Evolutionary conservation across 2,329 filamentous ascomycete genomes (phyloP), one percentile per base, ranked within the genome.

Genomic region (Penicillium italicum): DNA sequence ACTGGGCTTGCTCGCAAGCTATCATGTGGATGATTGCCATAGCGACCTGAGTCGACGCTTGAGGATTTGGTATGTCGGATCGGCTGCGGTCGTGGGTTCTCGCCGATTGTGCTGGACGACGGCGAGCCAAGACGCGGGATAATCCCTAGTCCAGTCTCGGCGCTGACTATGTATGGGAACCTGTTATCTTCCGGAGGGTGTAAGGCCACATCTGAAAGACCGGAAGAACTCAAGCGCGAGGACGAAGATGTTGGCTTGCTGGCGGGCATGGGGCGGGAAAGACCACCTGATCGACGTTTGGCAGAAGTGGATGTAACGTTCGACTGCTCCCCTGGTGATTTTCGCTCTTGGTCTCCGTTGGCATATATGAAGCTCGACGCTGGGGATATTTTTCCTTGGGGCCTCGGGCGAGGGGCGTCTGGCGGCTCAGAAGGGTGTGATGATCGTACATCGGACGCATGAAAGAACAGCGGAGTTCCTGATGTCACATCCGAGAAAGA

Each of bases 391-490:
- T 70, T 72, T 28, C 48, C 59, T 33, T 61, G 62, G 20, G 61
- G 53, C 45, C 65, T 66, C 20, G 66, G 62, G 37, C 68, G 67
- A 54, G 58, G 38, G 28, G 45, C 50, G 33, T 73, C 72, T 28
- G 44, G 22, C 26, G 60, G 43, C 24, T 76, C 72, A 4, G 70
- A 69, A n/a, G 75, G 76, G 31, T 75, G 74, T 28, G 76, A 62
- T 22, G 78, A 74, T 64, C 83, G 86, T 37, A 82, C 88, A 64
- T 96, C 90, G 70, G 86, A 90, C 28, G 92, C 94, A 71, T 95
- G 92, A 72, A 99, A 97, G 80, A 97, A 97, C 76, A 91, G 93
- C 50, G 87, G 75, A 20, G 72, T 66, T 5, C 66, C 69, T 16
- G 70, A 61, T 6, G 70, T 58, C 40, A 69, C 66, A 46, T 70